phyloP scores from a whole-genome alignment of 116 monocot genomes.

The Phalaenopsis hybrid region DNA sequence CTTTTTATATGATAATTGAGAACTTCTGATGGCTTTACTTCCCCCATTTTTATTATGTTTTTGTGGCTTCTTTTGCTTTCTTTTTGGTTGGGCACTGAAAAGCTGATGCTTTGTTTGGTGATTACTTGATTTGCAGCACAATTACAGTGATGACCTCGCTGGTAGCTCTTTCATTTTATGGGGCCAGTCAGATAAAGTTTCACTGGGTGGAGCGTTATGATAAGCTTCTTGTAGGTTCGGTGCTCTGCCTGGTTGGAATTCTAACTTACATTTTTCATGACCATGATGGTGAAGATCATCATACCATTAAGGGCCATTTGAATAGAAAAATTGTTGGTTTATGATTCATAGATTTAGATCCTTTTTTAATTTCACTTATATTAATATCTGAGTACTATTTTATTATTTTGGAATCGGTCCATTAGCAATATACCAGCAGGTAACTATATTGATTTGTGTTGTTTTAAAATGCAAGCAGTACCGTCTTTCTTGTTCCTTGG shows the following conservation, averaged over 20 bases:
- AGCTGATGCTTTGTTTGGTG: not conserved
- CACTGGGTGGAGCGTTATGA: constrained; percentile 96
- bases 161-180: constrained; percentile 90
- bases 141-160: constrained; percentile 94
- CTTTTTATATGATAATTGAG: not conserved
- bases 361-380: no score
- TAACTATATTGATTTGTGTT: no score
- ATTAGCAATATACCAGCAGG: no score
- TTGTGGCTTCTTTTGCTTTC: not conserved
- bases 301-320: constrained; percentile 27
- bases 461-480: no score
- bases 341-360: constrained; percentile 7
- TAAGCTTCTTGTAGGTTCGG: constrained; percentile 92
- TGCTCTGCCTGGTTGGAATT: constrained; percentile 76
- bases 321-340: constrained; percentile 51
- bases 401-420: no score
- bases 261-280: constrained; percentile 85
- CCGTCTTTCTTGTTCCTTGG: no score
- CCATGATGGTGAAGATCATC: constrained; percentile 47
- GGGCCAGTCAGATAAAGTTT: constrained; percentile 90
- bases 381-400: no score
- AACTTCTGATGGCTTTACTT: not conserved
- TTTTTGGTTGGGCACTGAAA: not conserved
- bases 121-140: constrained; percentile 48
- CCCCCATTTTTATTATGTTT: not conserved